phyloP scores from a whole-genome alignment of 768 basidiomycete genomes.

The Tulasnella sp. region DNA sequence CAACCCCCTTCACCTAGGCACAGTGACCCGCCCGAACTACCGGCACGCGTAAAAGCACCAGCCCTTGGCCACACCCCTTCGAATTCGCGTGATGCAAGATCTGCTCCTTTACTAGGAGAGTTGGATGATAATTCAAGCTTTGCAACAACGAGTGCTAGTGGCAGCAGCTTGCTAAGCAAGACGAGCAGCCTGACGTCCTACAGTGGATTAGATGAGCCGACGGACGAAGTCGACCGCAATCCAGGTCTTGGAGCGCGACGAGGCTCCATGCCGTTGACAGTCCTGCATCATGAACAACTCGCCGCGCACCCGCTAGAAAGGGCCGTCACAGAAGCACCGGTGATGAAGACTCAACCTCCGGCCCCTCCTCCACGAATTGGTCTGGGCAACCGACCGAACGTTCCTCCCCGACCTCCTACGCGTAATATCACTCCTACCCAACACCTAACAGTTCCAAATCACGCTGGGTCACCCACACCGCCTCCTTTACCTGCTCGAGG shows the following conservation, averaged over 20 bases:
- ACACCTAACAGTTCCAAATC: neutral
- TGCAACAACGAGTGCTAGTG: neutral
- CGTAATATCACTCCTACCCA: constrained; percentile 6
- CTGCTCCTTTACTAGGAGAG: neutral
- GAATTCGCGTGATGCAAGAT: neutral
- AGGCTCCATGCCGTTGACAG: neutral
- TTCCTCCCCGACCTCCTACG: neutral
- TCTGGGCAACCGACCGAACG: neutral
- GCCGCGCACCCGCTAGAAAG: neutral
- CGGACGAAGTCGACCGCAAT: neutral
- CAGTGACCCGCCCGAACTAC: neutral
- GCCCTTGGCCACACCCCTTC: neutral
- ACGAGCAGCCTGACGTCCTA: neutral
- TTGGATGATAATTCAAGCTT: neutral
- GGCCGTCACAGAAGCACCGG: neutral
- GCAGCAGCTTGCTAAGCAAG: neutral
- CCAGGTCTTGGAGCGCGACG: neutral
- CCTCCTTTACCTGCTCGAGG: neutral
- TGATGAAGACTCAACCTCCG: neutral
- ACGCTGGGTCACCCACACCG: neutral
- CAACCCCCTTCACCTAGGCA: neutral
- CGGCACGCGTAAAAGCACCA: neutral
- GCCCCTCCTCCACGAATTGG: constrained; percentile 7
- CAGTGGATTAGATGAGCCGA: neutral
- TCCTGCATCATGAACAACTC: neutral